Evolutionary conservation across 148 eudicot genomes (phyloP), one percentile per base, ranked within the genome.

Genomic region (Pharnaceum exiguum): DNA sequence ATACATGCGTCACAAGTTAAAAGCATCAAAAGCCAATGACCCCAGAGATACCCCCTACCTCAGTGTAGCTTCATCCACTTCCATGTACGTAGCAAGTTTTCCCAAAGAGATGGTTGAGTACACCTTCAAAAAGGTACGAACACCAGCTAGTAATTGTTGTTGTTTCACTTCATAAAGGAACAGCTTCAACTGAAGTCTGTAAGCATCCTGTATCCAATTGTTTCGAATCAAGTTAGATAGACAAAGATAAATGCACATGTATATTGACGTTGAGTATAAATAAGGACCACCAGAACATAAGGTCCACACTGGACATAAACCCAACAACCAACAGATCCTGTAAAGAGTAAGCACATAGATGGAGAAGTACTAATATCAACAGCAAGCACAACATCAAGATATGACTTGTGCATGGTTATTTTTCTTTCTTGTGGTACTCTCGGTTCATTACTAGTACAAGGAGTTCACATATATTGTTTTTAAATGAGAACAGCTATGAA

Each of bases 141-240:
- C 85, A 56, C 96, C 82, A 21, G 87, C 81, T 30, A 93, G 65
- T 48, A 81, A 73, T 38, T 89, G 99, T 31, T 93, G 99, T 55
- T 93, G 99, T 76, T 82, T 93, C 64, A 93, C 96, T 80, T 93
- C 99, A 70, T 93, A 85, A 26, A 93, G 85, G 60, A 93, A 93
- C 56, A 93, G 68, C 83, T 93, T 93, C 83, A 93, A 71, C 76
- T 93, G 98, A 62, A 93, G 85, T 57, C 98, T 88, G 68, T 93
- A 93, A 12, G 98, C 95, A 70, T 93, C 98, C 98, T 93, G 87
- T 42, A 76, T 55, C 0, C 29, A 16, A 54, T 19, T 37, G 43
- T 21, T 12, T 46, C 2, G 22, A 46, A 10, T 17, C 18, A 47
- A 27, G 54, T 8, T 7, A n/a, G 17, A 26, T 13, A 27, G 19